phyloP scores from a whole-genome alignment of 208 protist genomes.

The Acanthamoeba quina region DNA sequence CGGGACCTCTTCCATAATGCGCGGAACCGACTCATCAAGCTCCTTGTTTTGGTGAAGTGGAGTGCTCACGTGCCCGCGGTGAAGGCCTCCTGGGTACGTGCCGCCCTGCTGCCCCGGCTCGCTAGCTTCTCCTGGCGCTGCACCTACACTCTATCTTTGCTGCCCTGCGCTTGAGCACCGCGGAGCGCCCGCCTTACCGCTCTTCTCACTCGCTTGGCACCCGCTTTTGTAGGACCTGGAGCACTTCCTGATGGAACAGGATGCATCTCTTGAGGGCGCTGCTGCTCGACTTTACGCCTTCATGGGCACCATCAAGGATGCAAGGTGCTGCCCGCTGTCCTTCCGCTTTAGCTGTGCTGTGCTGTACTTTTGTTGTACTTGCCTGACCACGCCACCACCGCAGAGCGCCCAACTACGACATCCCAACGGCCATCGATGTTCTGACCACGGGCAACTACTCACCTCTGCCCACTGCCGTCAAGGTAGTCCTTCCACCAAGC shows the following conservation, averaged over 20 bases:
- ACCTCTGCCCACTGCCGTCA: constrained; percentile 77
- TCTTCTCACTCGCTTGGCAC: not conserved
- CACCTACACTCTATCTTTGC: not conserved
- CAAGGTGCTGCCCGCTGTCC: constrained; percentile 21
- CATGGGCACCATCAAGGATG: constrained; percentile 72
- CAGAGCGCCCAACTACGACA: constrained; percentile 79
- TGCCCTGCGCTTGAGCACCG: not conserved
- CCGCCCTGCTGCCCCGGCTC: not conserved
- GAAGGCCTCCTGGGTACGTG: constrained; percentile 72
- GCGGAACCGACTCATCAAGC: constrained; percentile 71
- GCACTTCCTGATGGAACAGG: constrained; percentile 72
- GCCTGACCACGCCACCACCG: not conserved
- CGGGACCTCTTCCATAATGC: constrained; percentile 75
- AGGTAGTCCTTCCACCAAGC: not conserved
- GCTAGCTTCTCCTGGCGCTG: too few relatives aligned
- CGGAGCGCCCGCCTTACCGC: too few relatives aligned
- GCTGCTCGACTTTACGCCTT: constrained; percentile 71
- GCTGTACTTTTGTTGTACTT: not conserved
- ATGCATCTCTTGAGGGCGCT: constrained; percentile 75
- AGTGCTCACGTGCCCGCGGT: constrained; percentile 75
- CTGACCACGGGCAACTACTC: constrained; percentile 75
- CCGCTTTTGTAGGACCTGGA: constrained; percentile 64
- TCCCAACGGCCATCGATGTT: constrained; percentile 80
- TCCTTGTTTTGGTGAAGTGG: constrained; percentile 80
- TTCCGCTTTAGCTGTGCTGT: not conserved